phyloP scores from a whole-genome alignment of 345 rosid species.

The Eucalyptus fibrosa region DNA sequence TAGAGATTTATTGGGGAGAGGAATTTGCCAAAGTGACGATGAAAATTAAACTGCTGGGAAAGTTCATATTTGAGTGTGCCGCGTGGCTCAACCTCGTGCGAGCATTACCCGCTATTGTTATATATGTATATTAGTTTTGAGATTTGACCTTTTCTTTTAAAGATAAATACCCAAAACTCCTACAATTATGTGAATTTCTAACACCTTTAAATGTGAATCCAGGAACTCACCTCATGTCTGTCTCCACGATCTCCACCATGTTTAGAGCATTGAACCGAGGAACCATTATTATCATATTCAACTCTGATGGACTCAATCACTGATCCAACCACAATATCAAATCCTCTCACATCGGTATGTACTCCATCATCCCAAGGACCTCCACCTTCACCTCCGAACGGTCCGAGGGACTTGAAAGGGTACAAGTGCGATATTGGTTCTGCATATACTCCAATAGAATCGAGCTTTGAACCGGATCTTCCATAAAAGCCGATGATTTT shows the following conservation, averaged over 20 bases:
- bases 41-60: not conserved
- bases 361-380: not conserved
- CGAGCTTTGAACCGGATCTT: not conserved
- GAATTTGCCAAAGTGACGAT: not conserved
- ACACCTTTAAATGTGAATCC: not conserved
- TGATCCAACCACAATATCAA: not conserved
- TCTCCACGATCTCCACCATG: not conserved
- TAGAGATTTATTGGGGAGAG: not conserved
- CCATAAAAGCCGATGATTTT: not conserved
- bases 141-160: not conserved
- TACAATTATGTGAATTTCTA: not conserved
- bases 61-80: not conserved
- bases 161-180: not conserved
- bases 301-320: not conserved
- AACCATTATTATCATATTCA: not conserved
- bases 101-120: too few species aligned
- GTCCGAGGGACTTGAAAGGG: not conserved
- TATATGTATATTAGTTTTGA: not conserved
- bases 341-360: not conserved
- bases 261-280: not conserved
- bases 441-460: not conserved
- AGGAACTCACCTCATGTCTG: not conserved
- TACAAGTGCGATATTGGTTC: not conserved
- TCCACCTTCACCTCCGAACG: not conserved
- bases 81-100: not conserved